Conservation (phyloP, 2,329 filamentous ascomycete genomes). For the Helotiales sp. region DNA sequence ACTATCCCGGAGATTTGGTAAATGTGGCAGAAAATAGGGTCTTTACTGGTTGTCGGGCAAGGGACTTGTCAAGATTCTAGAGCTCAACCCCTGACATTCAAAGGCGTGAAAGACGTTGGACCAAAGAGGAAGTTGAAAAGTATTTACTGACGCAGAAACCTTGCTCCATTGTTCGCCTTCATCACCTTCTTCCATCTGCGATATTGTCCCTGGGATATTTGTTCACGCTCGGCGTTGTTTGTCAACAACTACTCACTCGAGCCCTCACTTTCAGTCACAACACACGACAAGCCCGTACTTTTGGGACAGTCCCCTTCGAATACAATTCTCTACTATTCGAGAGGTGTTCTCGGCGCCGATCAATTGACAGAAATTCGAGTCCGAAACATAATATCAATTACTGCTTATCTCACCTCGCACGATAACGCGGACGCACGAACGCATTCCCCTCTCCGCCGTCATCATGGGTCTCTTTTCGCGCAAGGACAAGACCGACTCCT, state of each 20-base stretch:
- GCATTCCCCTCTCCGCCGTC: background rate
- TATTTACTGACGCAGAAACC: background rate
- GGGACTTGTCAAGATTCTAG: background rate
- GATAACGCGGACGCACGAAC: background rate
- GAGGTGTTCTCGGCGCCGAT: too few relatives aligned
- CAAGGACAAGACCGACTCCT: constrained; percentile 29
- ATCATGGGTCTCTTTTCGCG: constrained; percentile 35
- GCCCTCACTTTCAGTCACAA: too few relatives aligned
- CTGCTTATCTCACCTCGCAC: background rate
- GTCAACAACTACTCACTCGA: too few relatives aligned
- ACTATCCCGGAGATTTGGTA: background rate
- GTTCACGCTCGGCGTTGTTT: too few relatives aligned
- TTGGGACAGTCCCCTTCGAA: too few relatives aligned
- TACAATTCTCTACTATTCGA: too few relatives aligned
- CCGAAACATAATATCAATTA: background rate
- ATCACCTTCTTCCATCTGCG: too few relatives aligned
- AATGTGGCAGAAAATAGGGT: background rate
- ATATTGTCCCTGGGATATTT: too few relatives aligned
- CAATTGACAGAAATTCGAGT: too few relatives aligned
- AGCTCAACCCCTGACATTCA: background rate
- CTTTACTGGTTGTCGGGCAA: background rate
- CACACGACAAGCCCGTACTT: too few relatives aligned
- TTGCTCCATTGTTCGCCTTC: too few relatives aligned
- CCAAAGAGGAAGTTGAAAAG: background rate
- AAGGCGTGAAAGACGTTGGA: background rate